Evolutionary conservation across 2,329 filamentous ascomycete genomes (phyloP).

Genomic region (Seiridium unicorne): DNA sequence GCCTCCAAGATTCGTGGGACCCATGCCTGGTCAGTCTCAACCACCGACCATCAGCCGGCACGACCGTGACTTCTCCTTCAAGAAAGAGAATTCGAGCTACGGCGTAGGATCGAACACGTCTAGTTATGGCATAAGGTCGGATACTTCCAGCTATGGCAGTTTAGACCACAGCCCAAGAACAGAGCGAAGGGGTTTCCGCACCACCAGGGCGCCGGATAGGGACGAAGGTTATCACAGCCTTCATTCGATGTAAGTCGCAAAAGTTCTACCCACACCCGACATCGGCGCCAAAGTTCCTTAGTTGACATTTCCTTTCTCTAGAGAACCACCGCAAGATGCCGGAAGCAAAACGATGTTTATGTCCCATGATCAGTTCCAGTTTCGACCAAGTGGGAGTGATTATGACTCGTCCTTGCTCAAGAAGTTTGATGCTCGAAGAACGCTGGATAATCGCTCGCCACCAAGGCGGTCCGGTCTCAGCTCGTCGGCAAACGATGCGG

Average conservation of each 20-base stretch:
- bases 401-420: slow-evolving; percentile 52
- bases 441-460: slow-evolving; percentile 42
- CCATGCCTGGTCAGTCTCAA: slow-evolving; percentile 12
- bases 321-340: slow-evolving; percentile 39
- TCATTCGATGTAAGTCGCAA: slow-evolving; percentile 24
- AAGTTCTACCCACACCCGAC: background rate
- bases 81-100: too few relatives aligned
- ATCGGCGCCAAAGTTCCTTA: too few relatives aligned
- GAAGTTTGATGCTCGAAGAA: slow-evolving; percentile 50
- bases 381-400: slow-evolving; percentile 37
- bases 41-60: background rate
- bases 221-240: slow-evolving; percentile 33
- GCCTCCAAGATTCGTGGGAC: slow-evolving; percentile 27
- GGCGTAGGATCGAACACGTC: too few relatives aligned
- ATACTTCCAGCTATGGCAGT: slow-evolving; percentile 21
- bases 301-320: slow-evolving; percentile 7
- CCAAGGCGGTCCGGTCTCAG: slow-evolving; percentile 42
- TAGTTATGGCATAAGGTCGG: background rate
- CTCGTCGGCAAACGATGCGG: slow-evolving; percentile 37
- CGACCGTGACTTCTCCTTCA: slow-evolving; percentile 1
- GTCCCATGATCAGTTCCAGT: slow-evolving; percentile 48
- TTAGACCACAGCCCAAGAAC: slow-evolving; percentile 20
- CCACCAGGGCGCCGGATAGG: slow-evolving; percentile 17
- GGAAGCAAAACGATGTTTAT: slow-evolving; percentile 43
- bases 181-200: slow-evolving; percentile 20